Evolutionary conservation across 805 yeast species (phyloP), one percentile per base, ranked within the genome.

Genomic region (Tetrapisispora fleetii): DNA sequence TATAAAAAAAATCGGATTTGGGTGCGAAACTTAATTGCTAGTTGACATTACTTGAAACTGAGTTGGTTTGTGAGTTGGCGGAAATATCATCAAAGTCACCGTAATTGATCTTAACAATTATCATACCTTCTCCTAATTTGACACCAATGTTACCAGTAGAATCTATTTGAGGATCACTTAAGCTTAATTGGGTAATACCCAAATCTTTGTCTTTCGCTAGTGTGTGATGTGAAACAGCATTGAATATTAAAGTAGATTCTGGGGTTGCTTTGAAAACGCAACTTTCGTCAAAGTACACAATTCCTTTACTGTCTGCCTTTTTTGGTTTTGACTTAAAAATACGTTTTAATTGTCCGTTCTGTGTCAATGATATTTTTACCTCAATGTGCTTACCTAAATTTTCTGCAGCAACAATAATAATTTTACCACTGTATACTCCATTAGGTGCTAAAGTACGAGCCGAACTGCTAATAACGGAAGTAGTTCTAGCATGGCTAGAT

Each of bases 131-230:
- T 2, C 59, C 64, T 16, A 66, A 38, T 47, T 58, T 60, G 9
- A 64, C 48, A 9, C 67, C 54, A 16, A 64, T 48, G 45, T 63
- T 63, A 11, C 64, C 66, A 17, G 57, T 60, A 28, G 56, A 57
- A 40, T 56, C 60, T 6, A 66, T 56, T 39, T 62, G 64, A 3
- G 67, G 62, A 37, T 81, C 81, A 38, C 67, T 58, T 52, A 85
- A 67, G 13, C 68, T 65, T 30, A 87, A 57, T 37, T 77, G 70
- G 9, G 79, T 80, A 43, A 72, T 72, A 13, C 84, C 95, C 38
- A 88, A 48, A 49, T 78, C 85, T 27, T 71, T 69, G 55, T 78
- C 82, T 59, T 83, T 81, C 37, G 95, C 89, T 56, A 90, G 75
- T 2, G 79, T 75, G 62, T 85, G 93, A 58, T 78, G 84, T 33